phyloP scores from a whole-genome alignment of 495 filamentous ascomycete genomes.

The Hypoxylon perforatum region DNA sequence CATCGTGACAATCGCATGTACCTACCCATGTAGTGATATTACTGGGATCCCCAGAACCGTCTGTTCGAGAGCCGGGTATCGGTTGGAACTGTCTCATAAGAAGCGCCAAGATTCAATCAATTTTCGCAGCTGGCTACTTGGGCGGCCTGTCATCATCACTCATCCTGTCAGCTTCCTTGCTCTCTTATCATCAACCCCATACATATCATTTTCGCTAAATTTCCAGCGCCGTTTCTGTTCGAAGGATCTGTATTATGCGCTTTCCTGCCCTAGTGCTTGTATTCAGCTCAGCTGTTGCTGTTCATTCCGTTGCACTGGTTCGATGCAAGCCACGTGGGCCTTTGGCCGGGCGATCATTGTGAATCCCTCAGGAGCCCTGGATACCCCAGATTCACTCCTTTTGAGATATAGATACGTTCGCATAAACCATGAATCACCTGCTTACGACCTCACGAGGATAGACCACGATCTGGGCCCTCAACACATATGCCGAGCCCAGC shows the following conservation, averaged over 20 bases:
- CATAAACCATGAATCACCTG: slow-evolving; percentile 1
- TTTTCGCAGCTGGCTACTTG: slow-evolving; percentile 24
- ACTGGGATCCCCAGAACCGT: slow-evolving; percentile 23
- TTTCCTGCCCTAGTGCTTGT: slow-evolving; percentile 4
- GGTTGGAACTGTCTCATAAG: slow-evolving; percentile 24
- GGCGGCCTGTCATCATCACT: slow-evolving; percentile 11
- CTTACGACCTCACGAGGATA: background rate
- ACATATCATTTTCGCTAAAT: background rate
- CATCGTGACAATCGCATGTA: slow-evolving; percentile 28
- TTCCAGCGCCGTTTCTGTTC: background rate
- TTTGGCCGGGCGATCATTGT: slow-evolving; percentile 25
- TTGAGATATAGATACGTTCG: slow-evolving; percentile 5
- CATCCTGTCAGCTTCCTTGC: slow-evolving; percentile 12
- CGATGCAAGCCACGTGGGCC: slow-evolving; percentile 39
- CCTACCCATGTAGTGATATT: slow-evolving; percentile 22
- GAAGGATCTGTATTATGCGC: slow-evolving; percentile 8
- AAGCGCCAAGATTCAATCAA: slow-evolving; percentile 37
- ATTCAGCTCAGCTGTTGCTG: slow-evolving; percentile 22
- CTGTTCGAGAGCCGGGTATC: slow-evolving; percentile 24
- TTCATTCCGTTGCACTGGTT: slow-evolving; percentile 33
- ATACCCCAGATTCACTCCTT: slow-evolving; percentile 36
- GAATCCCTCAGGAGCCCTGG: slow-evolving; percentile 20
- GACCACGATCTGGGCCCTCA: slow-evolving; percentile 25
- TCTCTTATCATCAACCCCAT: background rate
- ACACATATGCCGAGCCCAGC: slow-evolving; percentile 4